These are phyloP conservation scores for Pseudofabraea citricarpa DNA, from an alignment of 2,329 filamentous ascomycete genomes.

Conservation along the genomic window DNA sequence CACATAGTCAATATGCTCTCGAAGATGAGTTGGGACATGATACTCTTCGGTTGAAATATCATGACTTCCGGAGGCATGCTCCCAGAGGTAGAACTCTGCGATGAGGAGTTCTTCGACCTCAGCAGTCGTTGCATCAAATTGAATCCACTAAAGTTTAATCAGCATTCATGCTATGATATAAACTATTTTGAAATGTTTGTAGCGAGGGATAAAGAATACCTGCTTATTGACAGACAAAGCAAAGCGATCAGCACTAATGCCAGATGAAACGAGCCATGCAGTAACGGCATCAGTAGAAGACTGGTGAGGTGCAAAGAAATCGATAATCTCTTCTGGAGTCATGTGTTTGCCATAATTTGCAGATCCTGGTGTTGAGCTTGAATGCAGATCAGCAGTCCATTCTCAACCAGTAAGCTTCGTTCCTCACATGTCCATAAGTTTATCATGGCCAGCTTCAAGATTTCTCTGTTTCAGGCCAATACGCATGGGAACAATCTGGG, in stretches of 20 bases:
- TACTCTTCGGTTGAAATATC: conserved; percentile 32
- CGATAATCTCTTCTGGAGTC: conserved; percentile 32
- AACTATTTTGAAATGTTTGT: neutral
- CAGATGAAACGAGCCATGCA: conserved; percentile 46
- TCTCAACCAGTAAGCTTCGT: neutral
- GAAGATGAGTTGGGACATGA: conserved; percentile 42
- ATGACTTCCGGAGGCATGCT: conserved; percentile 45
- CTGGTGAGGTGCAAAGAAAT: conserved; percentile 35
- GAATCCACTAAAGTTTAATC: conserved; percentile 25
- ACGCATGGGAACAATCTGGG: conserved; percentile 11
- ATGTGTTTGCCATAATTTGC: conserved; percentile 42
- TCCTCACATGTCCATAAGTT: conserved; percentile 33
- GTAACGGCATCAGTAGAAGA: conserved; percentile 45
- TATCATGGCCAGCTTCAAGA: conserved; percentile 37
- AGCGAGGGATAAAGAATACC: too few relatives aligned
- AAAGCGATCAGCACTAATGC: conserved; percentile 43
- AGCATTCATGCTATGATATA: neutral
- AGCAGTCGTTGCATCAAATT: conserved; percentile 28
- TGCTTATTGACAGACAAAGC: conserved; percentile 34
- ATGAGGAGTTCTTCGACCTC: conserved; percentile 29
- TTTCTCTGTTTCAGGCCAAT: conserved; percentile 42
- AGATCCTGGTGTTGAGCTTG: conserved; percentile 36
- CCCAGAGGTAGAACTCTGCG: conserved; percentile 52
- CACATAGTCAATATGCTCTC: conserved; percentile 49
- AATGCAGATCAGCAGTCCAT: neutral